Evolutionary conservation across 495 filamentous ascomycete species (phyloP), one percentile per base, ranked within the genome.

Genomic region (Daldinia grandis): DNA sequence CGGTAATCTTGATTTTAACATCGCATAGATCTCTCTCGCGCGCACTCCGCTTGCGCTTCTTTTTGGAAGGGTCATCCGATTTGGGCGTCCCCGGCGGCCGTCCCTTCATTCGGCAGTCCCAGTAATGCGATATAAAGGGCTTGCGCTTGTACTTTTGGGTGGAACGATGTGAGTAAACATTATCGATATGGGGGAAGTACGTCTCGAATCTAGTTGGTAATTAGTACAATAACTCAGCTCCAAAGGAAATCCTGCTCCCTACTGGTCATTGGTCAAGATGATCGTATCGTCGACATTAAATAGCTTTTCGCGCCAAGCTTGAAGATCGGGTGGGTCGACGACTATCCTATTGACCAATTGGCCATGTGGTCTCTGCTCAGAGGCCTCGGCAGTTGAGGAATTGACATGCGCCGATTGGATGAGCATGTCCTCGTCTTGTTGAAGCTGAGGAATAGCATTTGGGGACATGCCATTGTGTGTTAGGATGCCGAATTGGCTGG

Each of bases 1-100:
- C 92, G 4, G 92, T 93, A 61, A 97, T 94, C 79, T 95, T 96
- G 76, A 97, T 95, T 78, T 95, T 96, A 69, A 96, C 92, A 77
- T 95, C 92, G 79, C 93, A 97, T 24, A 95, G 85, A 76, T 95
- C 90, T 0, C 90, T 85, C 74, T 92, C 88, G 42, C 93, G 83
- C 21, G 90, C 90, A 14, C 86, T 88, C 24, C 93, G 90, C 78
- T 94, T 95, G 56, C 93, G 87, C 79, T 95, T 96, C 83, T 93
- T 95, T 80, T 94, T 95, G 71, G 90, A 92, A 0, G 93, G 93
- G 71, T 96, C 92, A 37, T 92, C 86, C 27, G 92, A 93, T 76
- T 94, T 94, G 51, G 91, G 90, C 28, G 92, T 95, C 21, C 93
- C 93, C 0, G 93, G 88, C 5, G 93, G 91, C 8, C 93, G 84